phyloP scores from a whole-genome alignment of 306 rosid species.

The Prunus mongolica region DNA sequence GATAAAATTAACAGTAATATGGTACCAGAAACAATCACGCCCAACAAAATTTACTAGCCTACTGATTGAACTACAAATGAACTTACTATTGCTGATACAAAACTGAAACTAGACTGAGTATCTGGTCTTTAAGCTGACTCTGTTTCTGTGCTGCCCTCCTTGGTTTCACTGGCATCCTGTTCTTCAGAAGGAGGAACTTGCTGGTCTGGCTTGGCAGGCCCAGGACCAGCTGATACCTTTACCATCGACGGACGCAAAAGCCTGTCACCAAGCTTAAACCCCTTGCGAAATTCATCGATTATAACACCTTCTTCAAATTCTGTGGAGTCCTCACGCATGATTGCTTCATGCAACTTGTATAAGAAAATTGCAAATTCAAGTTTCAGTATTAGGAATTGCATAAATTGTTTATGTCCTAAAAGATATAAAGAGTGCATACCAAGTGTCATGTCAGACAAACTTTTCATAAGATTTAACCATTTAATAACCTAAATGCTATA shows the following conservation, averaged over 20 bases:
- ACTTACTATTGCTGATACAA: conserved; percentile 34
- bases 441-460: conserved; percentile 1
- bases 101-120: conserved; percentile 36
- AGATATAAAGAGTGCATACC: conserved; percentile 6
- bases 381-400: conserved; percentile 23
- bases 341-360: conserved; percentile 87
- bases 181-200: conserved; percentile 41
- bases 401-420: conserved; percentile 1
- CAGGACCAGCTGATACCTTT: conserved; percentile 97
- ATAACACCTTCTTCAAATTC: conserved; percentile 78
- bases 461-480: conserved; percentile 1
- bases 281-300: conserved; percentile 77
- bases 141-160: conserved; percentile 29
- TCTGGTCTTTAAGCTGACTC: conserved; percentile 34
- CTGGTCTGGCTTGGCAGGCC: conserved; percentile 64
- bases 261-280: conserved; percentile 81
- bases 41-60: conserved; percentile 18
- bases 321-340: conserved; percentile 83
- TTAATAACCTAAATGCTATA: background rate
- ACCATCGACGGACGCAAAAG: conserved; percentile 95
- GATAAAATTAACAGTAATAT: conserved; percentile 17
- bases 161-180: conserved; percentile 34
- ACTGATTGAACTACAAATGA: conserved; percentile 14
- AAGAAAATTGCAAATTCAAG: conserved; percentile 29
- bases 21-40: conserved; percentile 22